These are phyloP conservation scores for Eucalyptus virginea DNA, from an alignment of 345 rosid species.

Conservation along the genomic window DNA sequence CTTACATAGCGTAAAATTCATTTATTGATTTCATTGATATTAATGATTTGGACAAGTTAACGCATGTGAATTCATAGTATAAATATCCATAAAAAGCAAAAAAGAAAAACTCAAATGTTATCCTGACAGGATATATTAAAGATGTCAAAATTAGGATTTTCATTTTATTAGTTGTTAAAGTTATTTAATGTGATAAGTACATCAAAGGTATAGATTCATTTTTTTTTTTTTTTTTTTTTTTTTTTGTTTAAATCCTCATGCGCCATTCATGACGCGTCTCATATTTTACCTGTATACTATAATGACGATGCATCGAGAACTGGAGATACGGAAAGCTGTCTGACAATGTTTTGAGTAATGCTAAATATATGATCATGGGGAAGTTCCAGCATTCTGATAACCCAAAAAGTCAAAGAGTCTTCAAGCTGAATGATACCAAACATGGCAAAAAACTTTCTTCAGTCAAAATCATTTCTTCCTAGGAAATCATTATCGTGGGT, in stretches of 20 bases:
- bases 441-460: neutral
- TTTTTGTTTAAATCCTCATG: neutral
- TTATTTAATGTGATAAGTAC: neutral
- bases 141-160: neutral
- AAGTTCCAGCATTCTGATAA: neutral
- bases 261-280: neutral
- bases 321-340: neutral
- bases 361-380: neutral
- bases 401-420: neutral
- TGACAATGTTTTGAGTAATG: neutral
- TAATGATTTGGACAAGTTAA: neutral
- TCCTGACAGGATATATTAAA: neutral
- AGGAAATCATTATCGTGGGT: neutral
- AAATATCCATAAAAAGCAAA: neutral
- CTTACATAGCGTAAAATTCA: neutral
- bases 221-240: fast-evolving
- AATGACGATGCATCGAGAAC: neutral
- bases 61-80: neutral
- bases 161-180: too few relatives aligned
- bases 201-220: neutral
- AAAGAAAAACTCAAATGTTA: neutral
- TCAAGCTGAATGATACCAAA: neutral
- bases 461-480: neutral
- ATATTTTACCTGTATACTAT: neutral
- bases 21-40: neutral